Base-by-base conservation (phyloP, 208 protist species). In the Porcisia hertigi region DNA sequence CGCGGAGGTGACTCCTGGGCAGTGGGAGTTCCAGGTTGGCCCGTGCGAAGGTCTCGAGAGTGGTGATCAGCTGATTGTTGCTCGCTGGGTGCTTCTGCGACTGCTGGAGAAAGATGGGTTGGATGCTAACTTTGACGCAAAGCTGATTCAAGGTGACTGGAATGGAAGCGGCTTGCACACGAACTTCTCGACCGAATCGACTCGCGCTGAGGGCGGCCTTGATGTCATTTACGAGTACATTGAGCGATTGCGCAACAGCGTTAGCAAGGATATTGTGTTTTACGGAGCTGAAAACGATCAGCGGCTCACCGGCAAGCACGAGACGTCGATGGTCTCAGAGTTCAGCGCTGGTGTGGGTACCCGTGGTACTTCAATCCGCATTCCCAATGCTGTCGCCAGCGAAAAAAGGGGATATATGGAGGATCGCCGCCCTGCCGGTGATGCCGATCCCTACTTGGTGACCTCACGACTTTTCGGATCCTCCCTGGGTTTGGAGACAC, bases 11-110 rank as follows among this genome's bases (percentile, higher is more conserved):
- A 98, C 98, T 80, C 97, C 98, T 69, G 95, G 90, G 11, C 98
- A 99, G 88, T 99, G 98, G 98, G 98, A 99, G 88, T 99, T 97
- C 87, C 98, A 99, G 90, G 93, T 99, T 14, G 96, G 98, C 41
- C 91, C 90, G n/a, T 95, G 90, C 73, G 90, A 95, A 58, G 93
- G 93, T 16, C 63, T 97, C 43, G 93, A 97, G 52, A 94, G 94
- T 81, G 98, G 97, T 70, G 98, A 99, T 86, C 95, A 99, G 76
- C 65, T 99, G 70, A 92, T 78, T 78, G 91, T 98, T 52, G 86
- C 97, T 23, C 88, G 98, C 49, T 99, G 94, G 94, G 88, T 99
- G 23, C 88, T 98, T 69, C 80, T 97, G 34, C 88, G 96, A 23
- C 65, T 95, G 58, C 70, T 95, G 83, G 92, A 97, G 62, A 73